A percentile compares a stretch with the other conserved stretches of the same genome.
Conservation (phyloP, 768 basidiomycete species). For the Steccherinum ochraceum region DNA sequence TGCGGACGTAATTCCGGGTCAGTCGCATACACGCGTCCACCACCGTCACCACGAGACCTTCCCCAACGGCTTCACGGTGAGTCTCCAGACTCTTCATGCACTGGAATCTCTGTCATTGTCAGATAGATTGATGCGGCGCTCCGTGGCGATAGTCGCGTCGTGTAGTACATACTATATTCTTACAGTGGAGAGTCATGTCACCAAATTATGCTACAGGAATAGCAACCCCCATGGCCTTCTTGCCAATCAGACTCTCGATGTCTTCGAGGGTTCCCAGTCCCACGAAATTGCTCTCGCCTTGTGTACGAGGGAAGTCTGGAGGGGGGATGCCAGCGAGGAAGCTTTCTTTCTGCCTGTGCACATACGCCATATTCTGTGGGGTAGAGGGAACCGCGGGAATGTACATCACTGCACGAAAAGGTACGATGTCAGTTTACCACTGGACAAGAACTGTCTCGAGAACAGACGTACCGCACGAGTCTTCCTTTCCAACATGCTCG, state of each 20-base stretch:
- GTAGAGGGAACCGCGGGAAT: slow-evolving; percentile 70
- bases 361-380: slow-evolving; percentile 51
- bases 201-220: not conserved
- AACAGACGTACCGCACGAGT: slow-evolving; percentile 44
- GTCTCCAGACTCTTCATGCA: too few relatives aligned
- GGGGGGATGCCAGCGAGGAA: slow-evolving; percentile 59
- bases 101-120: too few relatives aligned
- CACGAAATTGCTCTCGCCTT: slow-evolving; percentile 32
- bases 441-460: not conserved
- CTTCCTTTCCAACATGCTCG: slow-evolving; percentile 46
- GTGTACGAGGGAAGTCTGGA: slow-evolving; percentile 60
- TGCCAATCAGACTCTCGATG: slow-evolving; percentile 27
- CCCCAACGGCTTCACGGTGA: not conserved
- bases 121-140: too few relatives aligned
- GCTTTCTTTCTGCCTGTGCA: slow-evolving; percentile 53
- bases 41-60: not conserved
- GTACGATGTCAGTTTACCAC: not conserved
- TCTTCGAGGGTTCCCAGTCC: slow-evolving; percentile 36
- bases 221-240: slow-evolving; percentile 40
- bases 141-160: too few relatives aligned
- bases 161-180: too few relatives aligned
- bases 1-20: not conserved
- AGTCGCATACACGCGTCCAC: not conserved
- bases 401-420: slow-evolving; percentile 54
- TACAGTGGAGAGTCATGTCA: too few relatives aligned